phyloP scores from a whole-genome alignment of 768 basidiomycete genomes.

The Pisolithus microcarpus region DNA sequence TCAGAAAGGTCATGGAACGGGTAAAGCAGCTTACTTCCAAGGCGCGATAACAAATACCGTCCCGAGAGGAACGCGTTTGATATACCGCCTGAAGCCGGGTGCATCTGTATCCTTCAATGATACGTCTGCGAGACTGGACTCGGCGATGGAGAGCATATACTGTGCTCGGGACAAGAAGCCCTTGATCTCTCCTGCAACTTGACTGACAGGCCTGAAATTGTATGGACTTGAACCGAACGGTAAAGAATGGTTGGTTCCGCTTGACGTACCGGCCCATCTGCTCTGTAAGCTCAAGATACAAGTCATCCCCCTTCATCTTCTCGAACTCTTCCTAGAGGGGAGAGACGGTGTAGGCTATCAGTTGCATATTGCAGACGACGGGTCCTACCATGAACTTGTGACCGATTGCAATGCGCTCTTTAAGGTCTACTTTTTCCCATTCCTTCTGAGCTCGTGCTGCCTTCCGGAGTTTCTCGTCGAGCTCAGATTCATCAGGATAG shows the following conservation, averaged over 20 bases:
- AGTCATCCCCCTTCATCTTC: conserved; percentile 41
- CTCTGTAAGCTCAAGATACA: conserved; percentile 68
- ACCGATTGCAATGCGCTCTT: conserved; percentile 64
- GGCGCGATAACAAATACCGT: conserved; percentile 84
- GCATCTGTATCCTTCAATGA: conserved; percentile 69
- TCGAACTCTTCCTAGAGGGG: conserved; percentile 41
- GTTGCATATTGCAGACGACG: conserved; percentile 10
- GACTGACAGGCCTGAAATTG: conserved; percentile 61
- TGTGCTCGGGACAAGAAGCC: conserved; percentile 77
- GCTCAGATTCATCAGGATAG: conserved; percentile 54
- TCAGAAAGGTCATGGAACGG: not conserved
- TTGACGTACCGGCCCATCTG: conserved; percentile 84
- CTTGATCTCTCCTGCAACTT: conserved; percentile 69
- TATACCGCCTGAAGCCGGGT: conserved; percentile 77
- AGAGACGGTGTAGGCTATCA: not conserved
- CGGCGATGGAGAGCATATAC: conserved; percentile 82
- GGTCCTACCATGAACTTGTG: conserved; percentile 58
- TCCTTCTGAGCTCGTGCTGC: conserved; percentile 62
- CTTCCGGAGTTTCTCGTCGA: conserved; percentile 52
- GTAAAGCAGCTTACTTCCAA: conserved; percentile 68
- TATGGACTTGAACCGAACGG: not conserved
- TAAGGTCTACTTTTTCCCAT: conserved; percentile 57
- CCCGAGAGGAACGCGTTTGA: conserved; percentile 78
- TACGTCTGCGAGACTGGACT: conserved; percentile 65
- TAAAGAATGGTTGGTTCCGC: not conserved